Percentiles rank a stretch among this genome's conserved stretches.
These are phyloP conservation scores for Lentinus brumalis DNA, from an alignment of 768 basidiomycete species.

Conservation along the genomic window DNA sequence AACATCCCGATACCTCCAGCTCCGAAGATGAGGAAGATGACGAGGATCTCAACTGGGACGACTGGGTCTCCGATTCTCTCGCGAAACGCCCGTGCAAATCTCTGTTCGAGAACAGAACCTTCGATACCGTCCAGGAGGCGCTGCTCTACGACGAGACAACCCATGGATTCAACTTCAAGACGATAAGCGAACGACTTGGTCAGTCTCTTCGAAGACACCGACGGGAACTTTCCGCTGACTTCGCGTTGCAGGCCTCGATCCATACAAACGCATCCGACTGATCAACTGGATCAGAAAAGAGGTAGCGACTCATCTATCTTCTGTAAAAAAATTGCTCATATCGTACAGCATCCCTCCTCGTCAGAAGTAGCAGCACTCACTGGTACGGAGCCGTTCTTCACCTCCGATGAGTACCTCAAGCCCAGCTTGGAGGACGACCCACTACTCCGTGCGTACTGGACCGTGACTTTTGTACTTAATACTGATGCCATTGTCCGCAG, in stretches of 20 bases:
- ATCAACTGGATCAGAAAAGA: constrained; percentile 87
- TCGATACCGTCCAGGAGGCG: constrained; percentile 61
- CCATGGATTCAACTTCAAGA: constrained; percentile 66
- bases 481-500: constrained; percentile 27
- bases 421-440: constrained; percentile 88
- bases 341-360: constrained; percentile 53
- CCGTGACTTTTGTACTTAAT: background rate
- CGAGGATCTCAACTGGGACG: constrained; percentile 72
- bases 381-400: constrained; percentile 63
- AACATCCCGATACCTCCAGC: constrained; percentile 13
- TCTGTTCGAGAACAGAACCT: constrained; percentile 69
- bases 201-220: constrained; percentile 26
- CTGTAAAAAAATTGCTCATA: background rate
- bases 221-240: constrained; percentile 3
- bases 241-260: constrained; percentile 63
- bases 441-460: constrained; percentile 69
- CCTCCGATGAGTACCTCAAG: constrained; percentile 76
- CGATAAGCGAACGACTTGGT: constrained; percentile 56
- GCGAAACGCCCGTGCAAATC: constrained; percentile 59
- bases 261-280: constrained; percentile 75
- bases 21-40: constrained; percentile 25
- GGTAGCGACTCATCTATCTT: constrained; percentile 39
- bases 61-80: constrained; percentile 76
- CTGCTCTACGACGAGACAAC: constrained; percentile 59
- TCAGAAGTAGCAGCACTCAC: constrained; percentile 47